Conservation (phyloP, 257 asterid species). For the Solanum ossicruentum region DNA sequence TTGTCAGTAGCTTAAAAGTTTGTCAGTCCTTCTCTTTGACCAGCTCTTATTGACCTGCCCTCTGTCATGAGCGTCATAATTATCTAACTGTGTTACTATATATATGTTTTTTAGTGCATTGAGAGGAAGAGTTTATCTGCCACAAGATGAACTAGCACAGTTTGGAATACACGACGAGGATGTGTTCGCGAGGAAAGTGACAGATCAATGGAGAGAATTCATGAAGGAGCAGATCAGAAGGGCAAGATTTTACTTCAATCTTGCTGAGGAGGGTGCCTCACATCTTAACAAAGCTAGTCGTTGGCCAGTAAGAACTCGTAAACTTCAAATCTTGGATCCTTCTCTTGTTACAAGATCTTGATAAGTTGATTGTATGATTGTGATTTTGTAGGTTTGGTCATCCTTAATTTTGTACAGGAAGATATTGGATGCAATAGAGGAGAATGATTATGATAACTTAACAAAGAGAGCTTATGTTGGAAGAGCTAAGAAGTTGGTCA, state of each 20-base stretch:
- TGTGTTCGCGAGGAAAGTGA: slow-evolving; percentile 48
- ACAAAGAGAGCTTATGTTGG: slow-evolving; percentile 74
- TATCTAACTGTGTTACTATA: neutral
- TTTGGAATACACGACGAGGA: slow-evolving; percentile 53
- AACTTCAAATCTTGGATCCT: neutral
- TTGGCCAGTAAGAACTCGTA: slow-evolving; percentile 52
- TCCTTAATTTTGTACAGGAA: slow-evolving; percentile 54
- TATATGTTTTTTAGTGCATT: slow-evolving; percentile 29
- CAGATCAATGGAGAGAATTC: slow-evolving; percentile 59
- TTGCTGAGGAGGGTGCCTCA: slow-evolving; percentile 69
- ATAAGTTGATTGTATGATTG: neutral
- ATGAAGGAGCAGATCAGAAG: slow-evolving; percentile 68
- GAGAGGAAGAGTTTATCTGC: slow-evolving; percentile 80
- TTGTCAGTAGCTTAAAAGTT: neutral
- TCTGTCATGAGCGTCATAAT: neutral
- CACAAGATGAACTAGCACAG: slow-evolving; percentile 62
- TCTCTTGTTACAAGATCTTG: neutral
- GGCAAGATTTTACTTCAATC: slow-evolving; percentile 62
- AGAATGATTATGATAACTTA: slow-evolving; percentile 54
- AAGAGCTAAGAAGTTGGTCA: slow-evolving; percentile 42
- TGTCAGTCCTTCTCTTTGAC: neutral
- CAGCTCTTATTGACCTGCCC: neutral
- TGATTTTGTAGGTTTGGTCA: slow-evolving; percentile 64
- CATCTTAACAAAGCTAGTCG: slow-evolving; percentile 76
- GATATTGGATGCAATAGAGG: slow-evolving; percentile 63